Base-by-base conservation (phyloP, 345 rosid genomes). In the Nasturtium officinale region DNA sequence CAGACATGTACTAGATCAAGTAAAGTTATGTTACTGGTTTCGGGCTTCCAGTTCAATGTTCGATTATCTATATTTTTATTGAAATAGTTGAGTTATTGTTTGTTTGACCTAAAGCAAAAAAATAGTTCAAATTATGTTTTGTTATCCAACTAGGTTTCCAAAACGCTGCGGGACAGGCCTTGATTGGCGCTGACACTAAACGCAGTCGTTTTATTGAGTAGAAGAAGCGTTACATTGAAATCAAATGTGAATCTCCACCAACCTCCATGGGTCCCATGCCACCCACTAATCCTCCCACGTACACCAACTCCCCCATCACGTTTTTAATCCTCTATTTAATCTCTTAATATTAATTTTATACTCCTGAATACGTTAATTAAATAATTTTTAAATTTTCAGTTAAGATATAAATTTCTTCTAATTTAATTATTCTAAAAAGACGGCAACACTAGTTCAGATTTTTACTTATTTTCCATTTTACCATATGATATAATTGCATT, bases 261-360 rank as follows among this genome's bases (percentile, higher is more conserved):
- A 75, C 79, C 69, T 43, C 74, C 12, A 33, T 75, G 74, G 79
- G 74, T 53, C 79, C 79, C 74, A 75, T 26, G 23, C 74, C 64
- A 68, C 58, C 79, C 57, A 67, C 74, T 67, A 59, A 67, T 51
- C 48, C 29, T 29, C 68, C 50, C 69, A 59, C 61, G 69, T 61
- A 60, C 69, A 75, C 79, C 79, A 61, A 75, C 79, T 75, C 79
- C 69, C 56, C 56, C 42, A 33, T 68, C 79, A 75, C 74, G 79
- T 75, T 75, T 75, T 65, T 66, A 40, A 51, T 75, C 40, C 43
- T 57, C 43, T 26, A 56, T 18, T 52, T 38, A 32, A 45, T 35
- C 33, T 9, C 60, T 65, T 29, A 16, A 38, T 71, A 1, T 23
- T 1, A 1, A 23, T 23, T 23, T 23, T 1, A 42, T 11, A 53